Conservation (phyloP, 1,284 basidiomycete species). For the Erythrobasidium hasegawianum region DNA sequence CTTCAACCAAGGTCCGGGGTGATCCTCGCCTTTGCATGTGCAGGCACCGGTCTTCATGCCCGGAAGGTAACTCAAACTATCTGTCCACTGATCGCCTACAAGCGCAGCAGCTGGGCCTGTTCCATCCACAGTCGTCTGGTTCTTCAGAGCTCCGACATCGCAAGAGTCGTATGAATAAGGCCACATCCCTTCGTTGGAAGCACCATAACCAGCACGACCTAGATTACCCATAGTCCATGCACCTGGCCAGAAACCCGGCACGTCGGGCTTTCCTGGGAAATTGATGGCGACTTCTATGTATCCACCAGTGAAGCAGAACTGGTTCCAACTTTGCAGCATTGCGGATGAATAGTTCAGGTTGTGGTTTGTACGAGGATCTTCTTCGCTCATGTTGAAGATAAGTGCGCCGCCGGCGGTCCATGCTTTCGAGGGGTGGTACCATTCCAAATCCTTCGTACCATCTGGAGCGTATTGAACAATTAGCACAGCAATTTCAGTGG, state of each 20-base stretch:
- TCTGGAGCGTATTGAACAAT: too few species aligned
- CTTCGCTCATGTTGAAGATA: conserved; percentile 19
- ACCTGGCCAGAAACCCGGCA: conserved; percentile 40
- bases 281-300: conserved; percentile 64
- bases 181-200: conserved; percentile 74
- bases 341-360: conserved; percentile 26
- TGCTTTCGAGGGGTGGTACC: conserved; percentile 22
- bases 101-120: conserved; percentile 38
- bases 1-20: conserved; percentile 50
- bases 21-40: conserved; percentile 51
- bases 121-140: conserved; percentile 58
- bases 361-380: conserved; percentile 21
- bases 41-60: conserved; percentile 52
- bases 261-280: conserved; percentile 68
- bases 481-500: too few species aligned
- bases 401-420: conserved; percentile 22
- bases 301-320: conserved; percentile 69
- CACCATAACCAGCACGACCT: conserved; percentile 65
- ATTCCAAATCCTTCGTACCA: conserved; percentile 26
- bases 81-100: conserved; percentile 34
- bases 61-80: conserved; percentile 52
- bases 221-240: conserved; percentile 91
- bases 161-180: conserved; percentile 70
- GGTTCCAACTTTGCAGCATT: conserved; percentile 36
- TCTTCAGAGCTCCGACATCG: conserved; percentile 76